Evolutionary conservation across 108 stramenopile genomes (phyloP).

Genomic region (Seminavis robusta): DNA sequence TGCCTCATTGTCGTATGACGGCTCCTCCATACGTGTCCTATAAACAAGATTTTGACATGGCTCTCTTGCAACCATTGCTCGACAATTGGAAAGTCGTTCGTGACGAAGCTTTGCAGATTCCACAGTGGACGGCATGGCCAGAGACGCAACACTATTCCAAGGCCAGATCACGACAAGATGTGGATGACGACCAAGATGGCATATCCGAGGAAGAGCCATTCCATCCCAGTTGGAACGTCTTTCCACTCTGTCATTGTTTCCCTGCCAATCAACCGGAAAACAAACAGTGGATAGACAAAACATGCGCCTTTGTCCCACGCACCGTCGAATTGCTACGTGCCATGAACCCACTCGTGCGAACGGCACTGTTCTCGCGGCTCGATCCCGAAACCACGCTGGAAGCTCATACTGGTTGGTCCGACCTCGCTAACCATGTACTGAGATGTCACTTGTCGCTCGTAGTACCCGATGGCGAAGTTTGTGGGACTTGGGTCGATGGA

Average conservation of each 20-base stretch:
- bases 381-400: constrained; percentile 82
- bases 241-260: constrained; percentile 93
- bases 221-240: constrained; percentile 85
- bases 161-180: too few relatives aligned
- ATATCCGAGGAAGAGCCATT: constrained; percentile 15
- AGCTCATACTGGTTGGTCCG: constrained; percentile 93
- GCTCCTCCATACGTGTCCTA: constrained; percentile 58
- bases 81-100: constrained; percentile 39
- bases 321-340: constrained; percentile 59
- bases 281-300: constrained; percentile 68
- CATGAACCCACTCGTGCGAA: too few relatives aligned
- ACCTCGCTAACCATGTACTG: constrained; percentile 95
- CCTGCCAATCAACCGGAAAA: constrained; percentile 73
- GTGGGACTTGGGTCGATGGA: constrained; percentile 96
- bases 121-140: constrained; percentile 92
- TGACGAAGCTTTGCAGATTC: constrained; percentile 56
- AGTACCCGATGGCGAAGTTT: constrained; percentile 68
- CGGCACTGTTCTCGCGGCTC: constrained; percentile 91
- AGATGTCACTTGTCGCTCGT: constrained; percentile 89
- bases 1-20: constrained; percentile 33
- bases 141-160: constrained; percentile 74
- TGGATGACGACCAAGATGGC: too few relatives aligned
- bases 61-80: constrained; percentile 39
- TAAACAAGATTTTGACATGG: constrained; percentile 25
- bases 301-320: constrained; percentile 72